phyloP scores from a whole-genome alignment of 2,329 filamentous ascomycete species.

The Plectosphaerella cucumerina region DNA sequence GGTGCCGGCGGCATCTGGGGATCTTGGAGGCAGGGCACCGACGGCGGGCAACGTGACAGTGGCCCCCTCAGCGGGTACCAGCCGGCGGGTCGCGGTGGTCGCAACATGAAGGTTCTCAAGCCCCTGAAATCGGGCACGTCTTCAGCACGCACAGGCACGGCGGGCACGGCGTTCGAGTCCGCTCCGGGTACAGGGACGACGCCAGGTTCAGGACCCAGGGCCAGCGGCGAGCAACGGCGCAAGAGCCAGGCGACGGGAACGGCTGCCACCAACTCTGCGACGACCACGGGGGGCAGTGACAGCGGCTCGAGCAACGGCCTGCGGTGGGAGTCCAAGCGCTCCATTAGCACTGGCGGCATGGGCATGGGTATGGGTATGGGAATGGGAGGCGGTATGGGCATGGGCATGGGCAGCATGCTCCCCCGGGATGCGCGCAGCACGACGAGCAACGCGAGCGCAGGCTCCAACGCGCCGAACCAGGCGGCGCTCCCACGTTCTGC shows the following conservation, averaged over 20 bases:
- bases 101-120: constrained; percentile 88
- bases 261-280: neutral
- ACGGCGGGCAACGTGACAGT: constrained; percentile 46
- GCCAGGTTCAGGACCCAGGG: constrained; percentile 23
- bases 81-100: constrained; percentile 55
- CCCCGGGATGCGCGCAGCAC: constrained; percentile 10
- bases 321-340: constrained; percentile 53
- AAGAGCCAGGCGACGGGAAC: constrained; percentile 41
- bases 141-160: constrained; percentile 37
- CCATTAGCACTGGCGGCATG: constrained; percentile 26
- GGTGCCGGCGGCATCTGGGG: constrained; percentile 60
- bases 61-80: constrained; percentile 63
- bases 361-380: too few relatives aligned
- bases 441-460: constrained; percentile 16
- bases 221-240: constrained; percentile 45
- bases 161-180: constrained; percentile 50
- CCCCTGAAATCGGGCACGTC: constrained; percentile 57
- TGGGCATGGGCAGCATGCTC: constrained; percentile 11
- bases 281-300: constrained; percentile 17
- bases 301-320: constrained; percentile 19
- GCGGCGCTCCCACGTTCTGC: constrained; percentile 47
- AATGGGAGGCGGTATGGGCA: too few relatives aligned
- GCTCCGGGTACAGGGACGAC: constrained; percentile 31
- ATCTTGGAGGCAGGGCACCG: constrained; percentile 62
- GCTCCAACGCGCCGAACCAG: constrained; percentile 28